Conservation (phyloP, 225 moss, liverwort and hornwort genomes). For the Asterella californica region DNA sequence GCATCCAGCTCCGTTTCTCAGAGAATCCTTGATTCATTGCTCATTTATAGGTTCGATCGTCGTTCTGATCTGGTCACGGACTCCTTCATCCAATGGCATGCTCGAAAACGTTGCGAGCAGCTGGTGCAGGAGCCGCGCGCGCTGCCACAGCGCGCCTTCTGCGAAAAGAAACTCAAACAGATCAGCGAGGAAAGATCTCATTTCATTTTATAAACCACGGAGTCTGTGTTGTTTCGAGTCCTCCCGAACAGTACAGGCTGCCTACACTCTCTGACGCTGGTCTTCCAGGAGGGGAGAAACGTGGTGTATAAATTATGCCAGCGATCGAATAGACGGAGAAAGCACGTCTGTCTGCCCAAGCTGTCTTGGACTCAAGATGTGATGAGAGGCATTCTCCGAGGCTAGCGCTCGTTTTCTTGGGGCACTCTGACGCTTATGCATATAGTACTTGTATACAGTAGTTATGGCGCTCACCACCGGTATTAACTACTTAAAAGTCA, state of each 20-base stretch:
- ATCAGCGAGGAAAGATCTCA: not conserved
- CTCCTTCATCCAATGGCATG: not conserved
- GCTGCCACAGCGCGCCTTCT: conserved; percentile 1
- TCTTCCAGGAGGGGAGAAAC: no score
- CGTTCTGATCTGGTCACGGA: not conserved
- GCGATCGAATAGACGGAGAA: not conserved
- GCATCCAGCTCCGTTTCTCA: not conserved
- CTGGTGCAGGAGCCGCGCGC: not conserved
- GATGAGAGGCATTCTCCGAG: no score
- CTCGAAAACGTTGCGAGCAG: not conserved
- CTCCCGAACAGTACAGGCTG: not conserved
- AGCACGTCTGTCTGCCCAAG: not conserved
- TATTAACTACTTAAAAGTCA: no score
- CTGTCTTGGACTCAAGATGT: no score
- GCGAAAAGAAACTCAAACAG: not conserved
- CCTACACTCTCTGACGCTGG: no score
- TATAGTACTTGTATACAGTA: no score
- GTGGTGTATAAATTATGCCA: no score
- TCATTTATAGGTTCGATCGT: not conserved
- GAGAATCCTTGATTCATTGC: not conserved
- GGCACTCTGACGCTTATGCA: no score
- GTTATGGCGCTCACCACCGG: no score
- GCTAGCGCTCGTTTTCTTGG: no score
- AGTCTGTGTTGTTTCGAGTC: not conserved
- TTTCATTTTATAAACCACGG: not conserved